phyloP scores from a whole-genome alignment of 139 green algal species.

The Pseudopediastrum boryanum region DNA sequence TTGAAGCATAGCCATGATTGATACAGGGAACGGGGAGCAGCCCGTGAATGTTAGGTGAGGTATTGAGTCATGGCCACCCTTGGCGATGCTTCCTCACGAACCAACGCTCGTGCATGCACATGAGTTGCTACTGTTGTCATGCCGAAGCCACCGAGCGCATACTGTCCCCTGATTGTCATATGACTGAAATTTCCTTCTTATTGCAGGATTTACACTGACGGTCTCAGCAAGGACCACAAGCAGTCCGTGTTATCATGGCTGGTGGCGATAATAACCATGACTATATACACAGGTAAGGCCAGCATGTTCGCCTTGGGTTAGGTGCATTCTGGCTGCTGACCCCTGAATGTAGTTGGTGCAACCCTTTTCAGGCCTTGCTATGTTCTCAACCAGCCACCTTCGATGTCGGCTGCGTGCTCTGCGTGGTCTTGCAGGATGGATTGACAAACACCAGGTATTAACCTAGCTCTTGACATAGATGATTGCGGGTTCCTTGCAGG shows the following conservation, averaged over 20 bases:
- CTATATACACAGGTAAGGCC: constrained; percentile 34
- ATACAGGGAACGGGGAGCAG: constrained; percentile 14
- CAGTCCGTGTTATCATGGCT: constrained; percentile 35
- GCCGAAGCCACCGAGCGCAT: too few species aligned
- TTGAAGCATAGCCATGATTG: too few species aligned
- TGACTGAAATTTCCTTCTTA: background rate
- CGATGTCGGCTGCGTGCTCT: too few species aligned
- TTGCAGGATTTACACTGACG: constrained; percentile 51
- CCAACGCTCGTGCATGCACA: background rate
- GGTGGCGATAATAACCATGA: constrained; percentile 44
- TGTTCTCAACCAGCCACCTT: too few species aligned
- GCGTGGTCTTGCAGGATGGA: too few species aligned
- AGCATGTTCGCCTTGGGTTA: too few species aligned
- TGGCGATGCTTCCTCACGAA: background rate
- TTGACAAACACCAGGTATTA: too few species aligned
- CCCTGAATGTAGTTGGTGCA: too few species aligned
- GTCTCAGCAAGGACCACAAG: constrained; percentile 34
- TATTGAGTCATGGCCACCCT: background rate
- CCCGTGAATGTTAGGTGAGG: constrained; percentile 25
- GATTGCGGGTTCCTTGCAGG: too few species aligned
- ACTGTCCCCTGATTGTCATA: background rate
- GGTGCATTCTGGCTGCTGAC: too few species aligned
- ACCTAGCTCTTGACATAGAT: too few species aligned
- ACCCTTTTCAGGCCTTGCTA: too few species aligned
- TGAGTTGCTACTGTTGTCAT: background rate